A percentile compares a stretch with the other conserved stretches of the same genome.
These are phyloP conservation scores for Ascomycota sp. DNA, from an alignment of 2,329 filamentous ascomycete genomes.

Conservation along the genomic window DNA sequence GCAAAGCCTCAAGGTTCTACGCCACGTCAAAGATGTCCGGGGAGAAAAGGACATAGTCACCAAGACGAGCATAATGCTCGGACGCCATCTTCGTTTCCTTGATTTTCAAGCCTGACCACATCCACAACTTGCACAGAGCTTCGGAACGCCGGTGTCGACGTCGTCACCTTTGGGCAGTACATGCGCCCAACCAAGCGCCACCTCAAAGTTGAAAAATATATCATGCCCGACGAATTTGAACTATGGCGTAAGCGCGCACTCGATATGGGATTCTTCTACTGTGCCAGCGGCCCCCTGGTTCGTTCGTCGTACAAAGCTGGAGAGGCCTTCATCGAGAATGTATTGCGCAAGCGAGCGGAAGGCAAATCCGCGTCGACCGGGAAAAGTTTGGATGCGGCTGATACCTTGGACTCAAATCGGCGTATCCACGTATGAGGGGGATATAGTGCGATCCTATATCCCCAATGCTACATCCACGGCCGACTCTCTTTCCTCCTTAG, in stretches of 20 bases:
- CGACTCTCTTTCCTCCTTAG: no score
- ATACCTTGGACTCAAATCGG: conserved; percentile 10
- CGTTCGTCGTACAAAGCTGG: conserved; percentile 94
- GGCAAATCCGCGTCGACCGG: conserved; percentile 15
- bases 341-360: conserved; percentile 60
- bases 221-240: conserved; percentile 81
- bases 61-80: conserved; percentile 97
- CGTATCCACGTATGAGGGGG: no score
- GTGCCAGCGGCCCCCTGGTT: conserved; percentile 80
- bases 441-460: no score
- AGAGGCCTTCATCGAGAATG: conserved; percentile 97
- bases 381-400: conserved; percentile 16
- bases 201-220: conserved; percentile 89
- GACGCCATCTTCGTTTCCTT: conserved; percentile 13
- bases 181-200: conserved; percentile 98
- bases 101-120: no score
- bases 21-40: conserved; percentile 59
- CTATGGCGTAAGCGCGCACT: conserved; percentile 76
- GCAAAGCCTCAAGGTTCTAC: conserved; percentile 63
- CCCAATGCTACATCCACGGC: no score
- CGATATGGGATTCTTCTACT: conserved; percentile 93
- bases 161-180: conserved; percentile 98
- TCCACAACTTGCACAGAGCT: conserved; percentile 32
- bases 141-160: conserved; percentile 63
- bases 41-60: conserved; percentile 59